Percentiles rank a stretch among this genome's conserved stretches.
phyloP scores from a whole-genome alignment of 1,284 basidiomycete species.

The Grifola frondosa region DNA sequence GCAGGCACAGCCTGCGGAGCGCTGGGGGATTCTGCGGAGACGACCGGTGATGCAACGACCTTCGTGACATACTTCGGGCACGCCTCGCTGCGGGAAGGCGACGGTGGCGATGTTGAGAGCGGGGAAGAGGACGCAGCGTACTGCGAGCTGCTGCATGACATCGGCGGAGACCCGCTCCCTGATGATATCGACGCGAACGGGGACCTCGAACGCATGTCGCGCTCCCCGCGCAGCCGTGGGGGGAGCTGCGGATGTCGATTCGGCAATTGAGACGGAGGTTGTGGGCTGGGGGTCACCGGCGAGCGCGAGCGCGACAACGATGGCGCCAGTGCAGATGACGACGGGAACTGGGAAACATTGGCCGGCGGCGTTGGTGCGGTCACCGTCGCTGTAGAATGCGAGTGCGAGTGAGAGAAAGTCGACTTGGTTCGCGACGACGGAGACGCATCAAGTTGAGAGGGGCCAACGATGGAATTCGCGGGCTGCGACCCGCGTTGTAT shows the following conservation, averaged over 20 bases:
- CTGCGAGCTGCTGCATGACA: slow-evolving; percentile 36
- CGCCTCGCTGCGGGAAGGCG: slow-evolving; percentile 27
- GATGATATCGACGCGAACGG: slow-evolving; percentile 32
- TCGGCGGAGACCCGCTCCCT: slow-evolving; percentile 35
- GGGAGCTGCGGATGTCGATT: slow-evolving; percentile 8
- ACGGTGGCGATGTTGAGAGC: slow-evolving; percentile 35
- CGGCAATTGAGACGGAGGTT: slow-evolving; percentile 3
- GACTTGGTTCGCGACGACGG: slow-evolving; percentile 6
- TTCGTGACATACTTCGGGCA: slow-evolving; percentile 2
- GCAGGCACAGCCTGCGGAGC: too few species aligned
- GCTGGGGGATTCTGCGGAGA: too few species aligned
- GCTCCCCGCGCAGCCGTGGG: slow-evolving; percentile 3
- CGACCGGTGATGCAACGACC: too few species aligned
- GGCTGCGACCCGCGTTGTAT: slow-evolving; percentile 12
- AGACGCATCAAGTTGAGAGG: slow-evolving; percentile 12
- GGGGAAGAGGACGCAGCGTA: slow-evolving; percentile 34
- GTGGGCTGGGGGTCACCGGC: slow-evolving; percentile 10
- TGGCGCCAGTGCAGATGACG: slow-evolving; percentile 7
- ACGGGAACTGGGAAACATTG: slow-evolving; percentile 16
- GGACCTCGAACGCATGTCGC: slow-evolving; percentile 18
- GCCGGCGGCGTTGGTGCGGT: slow-evolving; percentile 36
- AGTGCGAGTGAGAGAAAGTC: slow-evolving; percentile 29
- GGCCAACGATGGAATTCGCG: slow-evolving; percentile 13
- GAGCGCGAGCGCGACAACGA: slow-evolving; percentile 23
- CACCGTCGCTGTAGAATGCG: slow-evolving; percentile 34